These are phyloP conservation scores for Ophiostoma montium DNA, from an alignment of 2,329 filamentous ascomycete species.

Conservation along the genomic window DNA sequence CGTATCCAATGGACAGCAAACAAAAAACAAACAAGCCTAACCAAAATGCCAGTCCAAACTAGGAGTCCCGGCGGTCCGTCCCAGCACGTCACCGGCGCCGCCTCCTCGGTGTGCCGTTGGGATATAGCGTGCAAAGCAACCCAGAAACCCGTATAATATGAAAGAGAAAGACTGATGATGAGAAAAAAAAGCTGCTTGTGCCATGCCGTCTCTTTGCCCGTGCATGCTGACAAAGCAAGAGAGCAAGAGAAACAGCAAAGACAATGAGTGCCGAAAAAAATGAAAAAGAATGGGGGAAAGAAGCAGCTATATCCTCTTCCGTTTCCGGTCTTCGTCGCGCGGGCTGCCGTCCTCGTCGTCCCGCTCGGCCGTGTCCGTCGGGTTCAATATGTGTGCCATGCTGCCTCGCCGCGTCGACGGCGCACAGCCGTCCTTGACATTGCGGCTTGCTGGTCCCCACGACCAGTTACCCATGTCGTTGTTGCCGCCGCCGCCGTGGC, in stretches of 20 bases:
- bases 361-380: slow-evolving; percentile 40
- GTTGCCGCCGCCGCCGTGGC: background rate
- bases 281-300: no score
- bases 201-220: background rate
- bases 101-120: background rate
- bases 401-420: slow-evolving; percentile 43
- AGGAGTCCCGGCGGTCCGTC: background rate
- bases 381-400: slow-evolving; percentile 51
- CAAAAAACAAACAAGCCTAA: background rate
- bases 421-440: slow-evolving; percentile 39
- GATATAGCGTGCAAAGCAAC: background rate
- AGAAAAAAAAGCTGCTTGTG: background rate
- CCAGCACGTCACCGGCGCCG: background rate
- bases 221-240: background rate
- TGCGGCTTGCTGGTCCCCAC: slow-evolving; percentile 36
- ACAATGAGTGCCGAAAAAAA: no score
- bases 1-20: no score
- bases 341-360: slow-evolving; percentile 42
- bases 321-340: slow-evolving; percentile 44
- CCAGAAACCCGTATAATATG: background rate
- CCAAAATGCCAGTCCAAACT: background rate
- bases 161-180: background rate
- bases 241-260: background rate
- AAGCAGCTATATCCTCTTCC: slow-evolving; percentile 47
- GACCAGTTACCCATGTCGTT: slow-evolving; percentile 37